Base-by-base conservation (phyloP, 2,329 filamentous ascomycete species). In the Fusarium sp. region DNA sequence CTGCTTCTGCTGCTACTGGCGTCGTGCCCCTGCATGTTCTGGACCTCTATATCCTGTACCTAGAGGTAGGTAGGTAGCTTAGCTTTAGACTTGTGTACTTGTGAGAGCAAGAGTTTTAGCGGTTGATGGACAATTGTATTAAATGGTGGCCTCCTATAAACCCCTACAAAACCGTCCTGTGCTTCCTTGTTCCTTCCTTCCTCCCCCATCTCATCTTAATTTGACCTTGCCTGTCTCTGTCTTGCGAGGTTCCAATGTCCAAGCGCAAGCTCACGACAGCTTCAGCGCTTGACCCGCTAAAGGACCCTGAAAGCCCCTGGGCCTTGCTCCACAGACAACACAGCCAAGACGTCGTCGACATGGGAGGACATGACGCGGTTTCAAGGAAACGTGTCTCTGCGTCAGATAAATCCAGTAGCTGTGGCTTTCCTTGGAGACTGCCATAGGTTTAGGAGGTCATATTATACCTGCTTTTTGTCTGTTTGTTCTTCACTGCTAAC, bases 21-120 rank as follows among this genome's bases (percentile, higher is more conserved):
- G 24, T 26, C 9, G 9, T 46, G 56, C 45, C 66, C 66, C 61
- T 69, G 66, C 66, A 69, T 67, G 49, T 60, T 59, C 57, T 63
- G 47, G 47, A 26, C 56, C 36, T 34, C 40, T 24, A 38, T 23
- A 24, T 23, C 28, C 20, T 10, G 40, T 10, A 19, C 9, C 10
- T 19, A 17, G 15, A 23, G n/a, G n/a, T n/a, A n/a, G n/a, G n/a
- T n/a, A n/a, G n/a, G n/a, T n/a, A n/a, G n/a, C n/a, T n/a, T 24
- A 44, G 32, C 21, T 36, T 14, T 19, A n/a, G 17, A 36, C n/a
- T 36, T 36, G 9, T 17, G 34, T 36, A 7, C 34, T 17, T 36
- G 32, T 17, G 24, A 38, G 24, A 42, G 32, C 14, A 28, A 15
- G 23, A 46, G 30, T 19, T 17, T 7, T 20, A 15, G 34, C 7